phyloP scores from a whole-genome alignment of 1,284 basidiomycete species.

The Puccinia polysora region DNA sequence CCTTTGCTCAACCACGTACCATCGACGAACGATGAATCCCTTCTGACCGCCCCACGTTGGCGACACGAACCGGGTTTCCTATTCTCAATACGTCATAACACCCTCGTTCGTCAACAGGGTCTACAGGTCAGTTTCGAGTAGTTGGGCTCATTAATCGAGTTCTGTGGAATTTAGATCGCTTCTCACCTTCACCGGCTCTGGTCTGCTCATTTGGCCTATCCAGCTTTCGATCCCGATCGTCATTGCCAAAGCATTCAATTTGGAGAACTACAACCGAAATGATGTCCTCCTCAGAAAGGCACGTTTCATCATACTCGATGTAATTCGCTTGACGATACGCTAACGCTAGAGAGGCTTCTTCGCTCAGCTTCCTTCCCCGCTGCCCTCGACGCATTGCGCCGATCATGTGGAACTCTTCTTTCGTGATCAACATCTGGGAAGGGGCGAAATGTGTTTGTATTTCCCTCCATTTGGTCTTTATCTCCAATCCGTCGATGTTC shows the following conservation, averaged over 20 bases:
- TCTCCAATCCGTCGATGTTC: too few relatives aligned
- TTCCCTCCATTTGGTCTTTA: too few relatives aligned
- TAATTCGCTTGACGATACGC: not conserved
- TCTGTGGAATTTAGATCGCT: too few relatives aligned
- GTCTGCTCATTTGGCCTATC: too few relatives aligned
- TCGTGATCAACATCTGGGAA: constrained; percentile 82
- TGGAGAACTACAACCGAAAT: constrained; percentile 38
- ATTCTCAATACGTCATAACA: constrained; percentile 29
- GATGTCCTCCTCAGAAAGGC: constrained; percentile 39
- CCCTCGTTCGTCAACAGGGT: constrained; percentile 32
- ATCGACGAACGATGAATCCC: constrained; percentile 10
- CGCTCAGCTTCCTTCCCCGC: constrained; percentile 15
- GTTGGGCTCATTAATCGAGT: not conserved
- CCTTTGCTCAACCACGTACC: constrained; percentile 17
- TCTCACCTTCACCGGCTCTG: too few relatives aligned
- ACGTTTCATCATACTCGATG: not conserved
- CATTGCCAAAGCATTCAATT: constrained; percentile 40
- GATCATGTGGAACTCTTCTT: constrained; percentile 84
- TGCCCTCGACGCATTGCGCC: constrained; percentile 61
- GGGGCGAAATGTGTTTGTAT: constrained; percentile 92
- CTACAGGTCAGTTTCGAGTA: constrained; percentile 15
- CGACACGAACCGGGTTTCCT: constrained; percentile 36
- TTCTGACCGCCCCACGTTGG: constrained; percentile 26
- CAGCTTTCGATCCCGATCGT: constrained; percentile 36
- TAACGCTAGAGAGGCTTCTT: not conserved